phyloP scores from a whole-genome alignment of 345 rosid genomes.

The Tarenaya hassleriana region DNA sequence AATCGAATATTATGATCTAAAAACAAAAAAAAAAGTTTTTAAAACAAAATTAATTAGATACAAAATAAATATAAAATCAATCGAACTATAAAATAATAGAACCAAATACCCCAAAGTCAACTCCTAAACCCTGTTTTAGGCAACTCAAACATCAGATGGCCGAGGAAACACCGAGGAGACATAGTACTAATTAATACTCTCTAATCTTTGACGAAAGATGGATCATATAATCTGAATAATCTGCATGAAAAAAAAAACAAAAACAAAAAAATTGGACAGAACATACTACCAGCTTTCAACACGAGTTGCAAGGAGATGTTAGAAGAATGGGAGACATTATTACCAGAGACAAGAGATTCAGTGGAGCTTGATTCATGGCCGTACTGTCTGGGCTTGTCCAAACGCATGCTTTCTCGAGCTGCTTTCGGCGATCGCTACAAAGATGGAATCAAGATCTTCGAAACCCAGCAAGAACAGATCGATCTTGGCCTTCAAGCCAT shows the following conservation, averaged over 20 bases:
- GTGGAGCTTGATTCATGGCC: constrained; percentile 38
- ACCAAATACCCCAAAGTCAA: too few species aligned
- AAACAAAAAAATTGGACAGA: constrained; percentile 26
- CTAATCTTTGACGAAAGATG: constrained; percentile 15
- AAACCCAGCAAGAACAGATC: constrained; percentile 33
- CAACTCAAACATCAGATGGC: too few species aligned
- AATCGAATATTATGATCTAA: too few species aligned
- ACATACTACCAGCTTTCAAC: constrained; percentile 29
- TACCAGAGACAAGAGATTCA: constrained; percentile 20
- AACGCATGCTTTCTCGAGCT: constrained; percentile 39
- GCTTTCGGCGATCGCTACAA: constrained; percentile 37
- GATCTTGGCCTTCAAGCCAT: constrained; percentile 25
- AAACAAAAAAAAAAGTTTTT: too few species aligned
- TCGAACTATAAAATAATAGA: too few species aligned
- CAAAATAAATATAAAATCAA: too few species aligned
- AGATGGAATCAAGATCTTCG: constrained; percentile 39
- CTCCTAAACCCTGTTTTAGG: too few species aligned
- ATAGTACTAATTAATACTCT: too few species aligned
- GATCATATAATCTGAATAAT: not conserved
- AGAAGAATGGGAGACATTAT: constrained; percentile 34
- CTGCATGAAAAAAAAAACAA: too few species aligned
- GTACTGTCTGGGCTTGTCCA: constrained; percentile 30
- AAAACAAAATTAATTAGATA: too few species aligned
- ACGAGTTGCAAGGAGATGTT: constrained; percentile 32
- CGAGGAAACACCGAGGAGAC: too few species aligned